Evolutionary conservation across 2,329 filamentous ascomycete genomes (phyloP).

Genomic region (Hypoxylon sp.): DNA sequence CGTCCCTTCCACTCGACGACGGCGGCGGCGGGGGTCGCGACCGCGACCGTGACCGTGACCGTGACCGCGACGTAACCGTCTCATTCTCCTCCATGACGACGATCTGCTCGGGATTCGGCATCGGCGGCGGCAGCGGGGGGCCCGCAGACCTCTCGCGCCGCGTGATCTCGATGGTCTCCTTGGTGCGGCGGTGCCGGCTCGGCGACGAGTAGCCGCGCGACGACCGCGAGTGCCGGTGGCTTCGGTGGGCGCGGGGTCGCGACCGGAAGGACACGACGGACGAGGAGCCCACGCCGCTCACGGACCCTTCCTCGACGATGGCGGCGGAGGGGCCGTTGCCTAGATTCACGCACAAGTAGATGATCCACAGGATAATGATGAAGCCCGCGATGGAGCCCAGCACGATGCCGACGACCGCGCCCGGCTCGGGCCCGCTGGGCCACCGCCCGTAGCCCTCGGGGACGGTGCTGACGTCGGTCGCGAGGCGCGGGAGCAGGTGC

Average conservation of each 20-base stretch:
- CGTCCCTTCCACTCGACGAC: constrained; percentile 51
- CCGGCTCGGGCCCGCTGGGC: constrained; percentile 52
- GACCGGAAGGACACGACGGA: constrained; percentile 50
- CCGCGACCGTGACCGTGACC: constrained; percentile 8
- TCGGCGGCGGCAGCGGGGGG: constrained; percentile 17
- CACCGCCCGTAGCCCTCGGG: constrained; percentile 58
- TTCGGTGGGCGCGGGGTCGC: constrained; percentile 38
- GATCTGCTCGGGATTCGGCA: constrained; percentile 44
- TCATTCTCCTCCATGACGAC: constrained; percentile 48
- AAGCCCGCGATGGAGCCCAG: constrained; percentile 58
- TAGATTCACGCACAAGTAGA: constrained; percentile 49
- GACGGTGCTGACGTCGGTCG: constrained; percentile 53
- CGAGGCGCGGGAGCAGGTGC: constrained; percentile 33
- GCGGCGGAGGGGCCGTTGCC: constrained; percentile 26
- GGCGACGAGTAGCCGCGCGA: constrained; percentile 21
- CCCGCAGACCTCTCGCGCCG: constrained; percentile 36
- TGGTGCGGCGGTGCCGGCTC: constrained; percentile 31
- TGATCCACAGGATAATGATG: constrained; percentile 45
- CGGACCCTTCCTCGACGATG: constrained; percentile 49
- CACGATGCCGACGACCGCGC: constrained; percentile 54
- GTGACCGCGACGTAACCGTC: constrained; percentile 18
- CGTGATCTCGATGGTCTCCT: constrained; percentile 49
- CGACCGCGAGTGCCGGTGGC: constrained; percentile 23
- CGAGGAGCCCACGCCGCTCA: constrained; percentile 48
- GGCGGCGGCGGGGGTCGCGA: constrained; percentile 15